These are phyloP conservation scores for Carnegiea gigantea DNA, from an alignment of 179 eudicot genomes.

Conservation along the genomic window DNA sequence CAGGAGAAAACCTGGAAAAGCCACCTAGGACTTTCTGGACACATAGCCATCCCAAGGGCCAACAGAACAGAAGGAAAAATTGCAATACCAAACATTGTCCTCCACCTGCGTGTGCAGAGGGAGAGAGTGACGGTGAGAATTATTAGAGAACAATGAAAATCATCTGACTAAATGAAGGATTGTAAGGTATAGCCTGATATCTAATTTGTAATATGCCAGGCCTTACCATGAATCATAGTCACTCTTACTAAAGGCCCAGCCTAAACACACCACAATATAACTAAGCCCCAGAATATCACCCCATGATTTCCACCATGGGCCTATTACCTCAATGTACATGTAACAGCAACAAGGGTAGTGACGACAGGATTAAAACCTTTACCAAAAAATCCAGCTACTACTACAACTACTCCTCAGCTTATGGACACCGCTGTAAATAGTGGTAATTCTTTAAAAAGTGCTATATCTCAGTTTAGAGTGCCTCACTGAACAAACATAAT, in stretches of 20 bases:
- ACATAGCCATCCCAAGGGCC: constrained; percentile 88
- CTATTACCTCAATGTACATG: not conserved
- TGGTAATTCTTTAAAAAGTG: not conserved
- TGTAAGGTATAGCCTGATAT: not conserved
- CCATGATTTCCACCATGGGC: not conserved
- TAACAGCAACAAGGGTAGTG: not conserved
- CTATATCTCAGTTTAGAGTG: not conserved
- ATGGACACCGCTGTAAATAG: not conserved
- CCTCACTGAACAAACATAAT: not conserved
- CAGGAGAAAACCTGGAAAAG: constrained; percentile 69
- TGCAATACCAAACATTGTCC: constrained; percentile 93
- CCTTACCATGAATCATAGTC: not conserved
- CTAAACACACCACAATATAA: not conserved
- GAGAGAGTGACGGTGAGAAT: not conserved
- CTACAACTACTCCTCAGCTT: not conserved
- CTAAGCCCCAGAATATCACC: not conserved
- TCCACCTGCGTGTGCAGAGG: constrained; percentile 57
- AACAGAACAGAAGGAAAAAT: constrained; percentile 74
- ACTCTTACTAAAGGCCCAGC: not conserved
- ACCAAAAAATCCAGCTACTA: not conserved
- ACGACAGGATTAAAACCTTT: not conserved
- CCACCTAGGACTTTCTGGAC: constrained; percentile 99
- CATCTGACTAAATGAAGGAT: not conserved
- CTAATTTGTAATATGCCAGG: not conserved
- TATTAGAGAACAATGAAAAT: not conserved